Percentiles rank a stretch among this genome's conserved stretches.
Evolutionary conservation across 495 filamentous ascomycete genomes (phyloP).

Genomic region (Entonaema liquescens): DNA sequence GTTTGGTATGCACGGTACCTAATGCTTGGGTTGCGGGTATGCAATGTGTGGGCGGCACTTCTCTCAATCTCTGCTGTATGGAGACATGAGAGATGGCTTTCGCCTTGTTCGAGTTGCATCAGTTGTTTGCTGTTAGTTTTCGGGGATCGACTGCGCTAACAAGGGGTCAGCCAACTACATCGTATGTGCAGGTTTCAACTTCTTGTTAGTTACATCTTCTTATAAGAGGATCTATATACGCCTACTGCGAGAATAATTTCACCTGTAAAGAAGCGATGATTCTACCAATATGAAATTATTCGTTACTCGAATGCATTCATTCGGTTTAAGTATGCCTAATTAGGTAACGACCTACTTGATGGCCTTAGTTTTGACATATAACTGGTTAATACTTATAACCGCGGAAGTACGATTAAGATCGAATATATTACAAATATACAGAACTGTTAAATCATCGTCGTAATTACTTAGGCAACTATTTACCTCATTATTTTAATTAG

Average conservation of each 20-base stretch:
- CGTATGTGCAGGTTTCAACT: background rate
- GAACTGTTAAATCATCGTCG: too few relatives aligned
- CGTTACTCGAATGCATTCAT: background rate
- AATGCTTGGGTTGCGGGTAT: constrained; percentile 39
- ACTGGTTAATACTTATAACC: background rate
- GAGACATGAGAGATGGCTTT: constrained; percentile 1
- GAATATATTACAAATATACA: background rate
- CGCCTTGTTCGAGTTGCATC: constrained; percentile 10
- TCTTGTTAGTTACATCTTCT: background rate
- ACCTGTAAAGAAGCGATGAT: background rate
- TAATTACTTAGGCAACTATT: background rate
- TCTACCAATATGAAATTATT: background rate
- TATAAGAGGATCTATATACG: background rate
- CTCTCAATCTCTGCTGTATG: constrained; percentile 21
- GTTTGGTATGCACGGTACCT: constrained; percentile 33
- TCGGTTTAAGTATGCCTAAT: background rate
- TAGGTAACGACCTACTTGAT: too few relatives aligned
- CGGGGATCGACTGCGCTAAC: constrained; percentile 15
- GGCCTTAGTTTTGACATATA: too few relatives aligned
- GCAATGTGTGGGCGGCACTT: constrained; percentile 39
- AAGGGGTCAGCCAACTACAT: constrained; percentile 11
- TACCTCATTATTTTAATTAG: constrained; percentile 15
- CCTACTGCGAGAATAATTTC: background rate
- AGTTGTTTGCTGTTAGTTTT: constrained; percentile 30
- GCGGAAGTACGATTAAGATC: background rate